These are phyloP conservation scores for Phytophthora cryptogea DNA, from an alignment of 352 stramenopile genomes.

Conservation along the genomic window DNA sequence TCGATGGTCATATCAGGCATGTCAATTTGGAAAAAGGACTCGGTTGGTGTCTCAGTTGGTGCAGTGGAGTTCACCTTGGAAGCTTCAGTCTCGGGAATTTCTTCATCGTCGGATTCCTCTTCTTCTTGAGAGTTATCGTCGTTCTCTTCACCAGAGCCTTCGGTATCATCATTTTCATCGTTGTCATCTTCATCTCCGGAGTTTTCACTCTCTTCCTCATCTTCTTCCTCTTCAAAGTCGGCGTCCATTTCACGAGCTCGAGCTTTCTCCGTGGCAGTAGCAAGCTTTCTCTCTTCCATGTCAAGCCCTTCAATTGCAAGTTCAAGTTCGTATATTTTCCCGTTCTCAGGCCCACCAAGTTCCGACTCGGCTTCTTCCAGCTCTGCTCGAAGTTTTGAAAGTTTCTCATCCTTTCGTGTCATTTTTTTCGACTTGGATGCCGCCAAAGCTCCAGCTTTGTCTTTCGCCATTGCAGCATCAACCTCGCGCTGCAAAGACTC, in stretches of 20 bases:
- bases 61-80: conserved; percentile 1
- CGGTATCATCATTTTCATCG: conserved; percentile 16
- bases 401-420: conserved; percentile 39
- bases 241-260: conserved; percentile 32
- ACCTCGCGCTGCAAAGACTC: conserved; percentile 20
- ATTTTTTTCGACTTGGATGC: conserved; percentile 31
- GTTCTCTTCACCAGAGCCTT: conserved; percentile 14
- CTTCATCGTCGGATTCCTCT: conserved; percentile 16
- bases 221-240: conserved; percentile 25
- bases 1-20: conserved; percentile 49
- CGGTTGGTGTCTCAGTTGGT: neutral
- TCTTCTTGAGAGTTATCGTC: conserved; percentile 20
- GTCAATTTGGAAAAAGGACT: conserved; percentile 54
- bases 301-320: conserved; percentile 42
- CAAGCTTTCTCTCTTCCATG: conserved; percentile 33
- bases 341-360: conserved; percentile 28
- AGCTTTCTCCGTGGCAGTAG: conserved; percentile 23
- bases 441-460: conserved; percentile 20
- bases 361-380: conserved; percentile 35
- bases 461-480: conserved; percentile 16
- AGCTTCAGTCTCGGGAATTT: conserved; percentile 16
- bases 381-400: conserved; percentile 38
- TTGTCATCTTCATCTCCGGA: conserved; percentile 13
- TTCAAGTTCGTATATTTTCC: conserved; percentile 54
- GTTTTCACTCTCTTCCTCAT: conserved; percentile 25